These are phyloP conservation scores for Sonneratia caseolaris DNA, from an alignment of 345 rosid genomes.

Conservation along the genomic window DNA sequence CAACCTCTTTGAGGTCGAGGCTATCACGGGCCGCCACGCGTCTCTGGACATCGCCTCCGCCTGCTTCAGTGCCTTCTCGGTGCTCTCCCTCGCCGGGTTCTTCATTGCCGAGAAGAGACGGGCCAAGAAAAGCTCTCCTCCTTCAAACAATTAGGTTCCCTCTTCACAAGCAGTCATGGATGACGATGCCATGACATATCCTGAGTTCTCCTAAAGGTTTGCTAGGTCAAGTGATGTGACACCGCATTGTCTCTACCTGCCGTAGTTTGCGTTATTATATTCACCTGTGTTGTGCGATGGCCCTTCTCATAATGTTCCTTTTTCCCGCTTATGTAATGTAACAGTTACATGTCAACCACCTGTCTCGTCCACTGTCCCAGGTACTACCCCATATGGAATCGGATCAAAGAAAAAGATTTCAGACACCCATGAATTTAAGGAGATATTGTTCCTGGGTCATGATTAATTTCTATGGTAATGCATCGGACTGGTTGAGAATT, in stretches of 20 bases:
- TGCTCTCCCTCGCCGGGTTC: slow-evolving; percentile 39
- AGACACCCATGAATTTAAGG: not conserved
- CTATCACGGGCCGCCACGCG: slow-evolving; percentile 45
- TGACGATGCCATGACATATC: not conserved
- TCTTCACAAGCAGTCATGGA: no score
- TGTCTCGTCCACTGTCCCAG: no score
- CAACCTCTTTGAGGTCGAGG: slow-evolving; percentile 33
- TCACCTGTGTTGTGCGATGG: no score
- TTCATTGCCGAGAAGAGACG: slow-evolving; percentile 47
- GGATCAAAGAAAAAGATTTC: not conserved
- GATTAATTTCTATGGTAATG: not conserved
- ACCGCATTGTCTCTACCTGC: no score
- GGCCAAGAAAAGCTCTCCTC: slow-evolving; percentile 18
- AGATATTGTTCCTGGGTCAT: not conserved
- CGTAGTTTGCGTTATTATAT: no score
- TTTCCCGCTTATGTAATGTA: no score
- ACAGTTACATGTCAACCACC: no score
- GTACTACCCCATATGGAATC: no score
- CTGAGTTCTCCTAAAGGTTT: no score
- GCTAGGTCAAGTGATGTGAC: no score
- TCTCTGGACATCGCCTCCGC: slow-evolving; percentile 43
- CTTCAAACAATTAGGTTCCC: not conserved
- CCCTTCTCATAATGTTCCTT: no score
- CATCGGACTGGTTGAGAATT: not conserved
- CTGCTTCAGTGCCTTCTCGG: slow-evolving; percentile 63